Percentiles rank a stretch among this genome's conserved stretches.
Evolutionary conservation across 768 basidiomycete species (phyloP).

Genomic region (Macrolepiota dolichaula): DNA sequence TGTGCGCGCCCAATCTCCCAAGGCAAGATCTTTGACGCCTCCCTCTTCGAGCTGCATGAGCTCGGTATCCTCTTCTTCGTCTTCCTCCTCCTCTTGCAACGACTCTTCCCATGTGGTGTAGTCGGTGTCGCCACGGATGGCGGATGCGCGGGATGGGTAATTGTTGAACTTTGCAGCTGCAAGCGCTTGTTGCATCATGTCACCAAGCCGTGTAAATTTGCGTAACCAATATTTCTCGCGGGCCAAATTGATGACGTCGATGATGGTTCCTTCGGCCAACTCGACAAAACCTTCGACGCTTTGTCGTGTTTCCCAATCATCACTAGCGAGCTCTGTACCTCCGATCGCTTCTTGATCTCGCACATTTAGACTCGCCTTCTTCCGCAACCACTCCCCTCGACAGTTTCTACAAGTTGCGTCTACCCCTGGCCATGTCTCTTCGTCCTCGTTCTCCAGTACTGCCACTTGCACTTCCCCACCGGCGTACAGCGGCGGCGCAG

Average conservation of each 20-base stretch:
- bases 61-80: conserved; percentile 43
- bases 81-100: conserved; percentile 37
- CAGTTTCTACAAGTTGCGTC: conserved; percentile 69
- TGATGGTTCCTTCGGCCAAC: conserved; percentile 64
- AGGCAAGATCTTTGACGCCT: conserved; percentile 50
- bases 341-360: conserved; percentile 57
- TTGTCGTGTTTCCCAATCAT: conserved; percentile 68
- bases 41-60: conserved; percentile 37
- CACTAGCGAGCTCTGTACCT: conserved; percentile 32
- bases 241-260: conserved; percentile 56
- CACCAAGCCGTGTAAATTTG: conserved; percentile 58
- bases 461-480: conserved; percentile 29
- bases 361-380: conserved; percentile 42
- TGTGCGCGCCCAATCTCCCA: conserved; percentile 69
- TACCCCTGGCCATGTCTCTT: conserved; percentile 60
- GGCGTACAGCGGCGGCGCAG: conserved; percentile 12
- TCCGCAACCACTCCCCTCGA: conserved; percentile 64
- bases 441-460: conserved; percentile 70
- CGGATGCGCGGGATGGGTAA: conserved; percentile 4
- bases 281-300: conserved; percentile 72
- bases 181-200: conserved; percentile 65
- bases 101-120: conserved; percentile 22
- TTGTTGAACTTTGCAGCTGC: conserved; percentile 36
- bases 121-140: conserved; percentile 7
- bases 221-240: conserved; percentile 73